Percentiles rank a stretch among this genome's conserved stretches.
Conservation (phyloP, 2,329 filamentous ascomycete species). For the Aspergillus fumigatiaffinis region DNA sequence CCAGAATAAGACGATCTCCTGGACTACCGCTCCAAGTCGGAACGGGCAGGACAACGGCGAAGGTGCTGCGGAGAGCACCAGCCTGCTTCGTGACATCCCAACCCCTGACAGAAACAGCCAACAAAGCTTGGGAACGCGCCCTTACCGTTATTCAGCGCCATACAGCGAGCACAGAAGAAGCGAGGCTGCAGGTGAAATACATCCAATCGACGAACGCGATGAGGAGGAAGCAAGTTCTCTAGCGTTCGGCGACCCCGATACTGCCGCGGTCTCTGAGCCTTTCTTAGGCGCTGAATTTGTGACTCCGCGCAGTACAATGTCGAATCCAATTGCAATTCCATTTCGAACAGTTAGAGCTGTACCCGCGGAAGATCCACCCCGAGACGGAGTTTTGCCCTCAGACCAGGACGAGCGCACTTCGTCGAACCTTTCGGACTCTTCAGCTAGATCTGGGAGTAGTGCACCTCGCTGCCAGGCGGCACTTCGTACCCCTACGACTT, state of each 20-base stretch:
- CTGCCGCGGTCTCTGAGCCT: slow-evolving; percentile 20
- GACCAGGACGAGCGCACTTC: slow-evolving; percentile 53
- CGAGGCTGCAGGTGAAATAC: slow-evolving; percentile 53
- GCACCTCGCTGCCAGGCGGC: slow-evolving; percentile 15
- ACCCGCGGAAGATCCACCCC: background rate
- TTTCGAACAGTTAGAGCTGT: background rate
- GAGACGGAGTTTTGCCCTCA: slow-evolving; percentile 41
- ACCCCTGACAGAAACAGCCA: slow-evolving; percentile 38
- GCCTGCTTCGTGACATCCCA: slow-evolving; percentile 38
- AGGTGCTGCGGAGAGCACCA: slow-evolving; percentile 38
- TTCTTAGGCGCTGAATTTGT: slow-evolving; percentile 24
- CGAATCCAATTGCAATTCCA: background rate
- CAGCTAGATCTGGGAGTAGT: slow-evolving; percentile 22
- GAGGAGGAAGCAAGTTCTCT: slow-evolving; percentile 48
- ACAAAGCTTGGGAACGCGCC: slow-evolving; percentile 35
- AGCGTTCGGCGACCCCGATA: background rate
- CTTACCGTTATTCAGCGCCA: slow-evolving; percentile 38
- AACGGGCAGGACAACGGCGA: slow-evolving; percentile 27
- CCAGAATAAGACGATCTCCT: slow-evolving; percentile 24
- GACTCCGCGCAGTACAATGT: slow-evolving; percentile 23
- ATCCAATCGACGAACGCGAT: slow-evolving; percentile 61
- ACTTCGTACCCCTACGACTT: slow-evolving; percentile 20
- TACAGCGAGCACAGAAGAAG: slow-evolving; percentile 49
- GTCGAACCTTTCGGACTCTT: slow-evolving; percentile 53
- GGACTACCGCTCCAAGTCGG: slow-evolving; percentile 22